These are phyloP conservation scores for Ceratocystis albifundus DNA, from an alignment of 2,329 filamentous ascomycete species.

Conservation along the genomic window DNA sequence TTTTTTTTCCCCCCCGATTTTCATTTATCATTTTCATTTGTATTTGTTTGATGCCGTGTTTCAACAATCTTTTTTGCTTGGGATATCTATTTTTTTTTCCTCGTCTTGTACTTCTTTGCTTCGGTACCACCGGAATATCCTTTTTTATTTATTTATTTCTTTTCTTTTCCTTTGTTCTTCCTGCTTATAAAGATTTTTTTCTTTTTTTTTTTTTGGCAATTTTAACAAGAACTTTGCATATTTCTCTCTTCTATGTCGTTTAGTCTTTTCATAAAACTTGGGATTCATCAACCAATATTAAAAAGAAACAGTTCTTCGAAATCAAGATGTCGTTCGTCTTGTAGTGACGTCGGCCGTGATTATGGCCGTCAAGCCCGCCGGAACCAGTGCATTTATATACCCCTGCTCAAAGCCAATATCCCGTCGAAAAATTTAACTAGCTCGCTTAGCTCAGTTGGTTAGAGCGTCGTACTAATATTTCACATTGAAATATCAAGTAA, in stretches of 20 bases:
- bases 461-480: conserved; percentile 23
- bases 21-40: conserved; percentile 3
- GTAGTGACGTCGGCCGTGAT: too few species aligned
- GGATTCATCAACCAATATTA: too few species aligned
- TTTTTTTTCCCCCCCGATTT: conserved; percentile 12
- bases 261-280: background rate
- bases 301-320: too few species aligned
- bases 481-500: conserved; percentile 18
- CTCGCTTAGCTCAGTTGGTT: conserved; percentile 23
- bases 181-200: background rate
- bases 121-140: background rate
- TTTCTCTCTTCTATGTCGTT: background rate
- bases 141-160: background rate
- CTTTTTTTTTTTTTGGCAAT: background rate
- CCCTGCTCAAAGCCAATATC: too few species aligned
- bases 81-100: background rate
- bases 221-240: background rate
- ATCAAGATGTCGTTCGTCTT: too few species aligned
- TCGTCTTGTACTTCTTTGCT: background rate
- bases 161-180: background rate
- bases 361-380: too few species aligned
- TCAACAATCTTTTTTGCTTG: background rate
- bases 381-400: too few species aligned
- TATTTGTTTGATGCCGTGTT: background rate
- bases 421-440: background rate